These are phyloP conservation scores for Citrullus colocynthis DNA, from an alignment of 306 rosid species.

Conservation along the genomic window DNA sequence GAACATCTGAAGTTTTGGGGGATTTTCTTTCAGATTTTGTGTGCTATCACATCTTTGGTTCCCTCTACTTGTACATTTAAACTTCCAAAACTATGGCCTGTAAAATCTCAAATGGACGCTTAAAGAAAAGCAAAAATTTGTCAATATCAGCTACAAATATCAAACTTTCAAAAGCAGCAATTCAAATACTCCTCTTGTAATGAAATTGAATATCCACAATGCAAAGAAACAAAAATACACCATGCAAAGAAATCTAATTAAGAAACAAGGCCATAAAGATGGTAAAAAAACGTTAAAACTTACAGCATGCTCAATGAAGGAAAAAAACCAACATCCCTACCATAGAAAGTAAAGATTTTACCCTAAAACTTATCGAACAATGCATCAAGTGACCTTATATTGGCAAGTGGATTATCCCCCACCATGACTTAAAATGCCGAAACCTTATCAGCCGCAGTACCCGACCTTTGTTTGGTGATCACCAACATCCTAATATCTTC, in stretches of 20 bases:
- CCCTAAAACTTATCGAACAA: conserved; percentile 42
- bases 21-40: no score
- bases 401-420: conserved; percentile 84
- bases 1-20: no score
- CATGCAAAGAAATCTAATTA: not conserved
- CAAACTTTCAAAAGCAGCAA: not conserved
- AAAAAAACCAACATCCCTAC: not conserved
- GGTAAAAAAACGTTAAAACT: not conserved
- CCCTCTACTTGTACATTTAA: no score
- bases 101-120: not conserved
- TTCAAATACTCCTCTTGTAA: not conserved
- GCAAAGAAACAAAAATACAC: not conserved
- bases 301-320: not conserved
- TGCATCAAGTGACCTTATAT: conserved; percentile 74
- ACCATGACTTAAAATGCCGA: conserved; percentile 77
- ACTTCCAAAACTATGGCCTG: no score
- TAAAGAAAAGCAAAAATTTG: not conserved
- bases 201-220: not conserved
- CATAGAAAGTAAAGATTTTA: not conserved
- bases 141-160: not conserved
- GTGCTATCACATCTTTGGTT: no score
- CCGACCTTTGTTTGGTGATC: no score
- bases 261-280: not conserved
- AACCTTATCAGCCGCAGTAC: conserved; percentile 43
- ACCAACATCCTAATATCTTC: conserved; percentile 77